Evolutionary conservation across 768 basidiomycete species (phyloP).

Genomic region (Psilocybe cyanescens): DNA sequence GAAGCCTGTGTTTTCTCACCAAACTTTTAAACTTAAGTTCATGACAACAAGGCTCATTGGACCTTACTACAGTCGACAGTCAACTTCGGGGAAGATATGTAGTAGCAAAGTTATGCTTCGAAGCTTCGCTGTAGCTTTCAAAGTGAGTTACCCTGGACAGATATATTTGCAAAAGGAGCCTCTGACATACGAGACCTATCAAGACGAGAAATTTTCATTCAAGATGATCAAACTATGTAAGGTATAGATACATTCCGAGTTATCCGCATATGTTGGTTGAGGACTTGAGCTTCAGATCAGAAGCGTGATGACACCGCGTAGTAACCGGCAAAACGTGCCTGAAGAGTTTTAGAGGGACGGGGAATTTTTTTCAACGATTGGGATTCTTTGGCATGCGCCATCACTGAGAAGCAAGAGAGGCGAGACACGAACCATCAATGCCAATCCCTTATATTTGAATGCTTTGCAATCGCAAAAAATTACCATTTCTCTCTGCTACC

Average conservation of each 20-base stretch:
- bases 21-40: too few relatives aligned
- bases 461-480: neutral
- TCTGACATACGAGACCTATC: too few relatives aligned
- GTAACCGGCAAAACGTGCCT: constrained; percentile 10
- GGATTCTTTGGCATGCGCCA: constrained; percentile 6
- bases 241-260: neutral
- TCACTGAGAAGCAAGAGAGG: constrained; percentile 10
- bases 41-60: too few relatives aligned
- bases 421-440: neutral
- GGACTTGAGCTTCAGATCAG: neutral
- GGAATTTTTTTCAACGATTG: neutral
- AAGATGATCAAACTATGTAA: neutral
- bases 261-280: neutral
- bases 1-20: too few relatives aligned
- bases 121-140: too few relatives aligned
- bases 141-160: too few relatives aligned
- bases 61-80: too few relatives aligned
- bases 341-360: neutral
- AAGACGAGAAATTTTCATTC: too few relatives aligned
- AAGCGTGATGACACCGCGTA: neutral
- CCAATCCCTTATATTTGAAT: constrained; percentile 15
- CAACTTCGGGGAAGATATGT: too few relatives aligned
- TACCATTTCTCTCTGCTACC: constrained; percentile 6
- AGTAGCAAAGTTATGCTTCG: too few relatives aligned
- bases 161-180: too few relatives aligned